These are phyloP conservation scores for Strobilomyces echinocephalus DNA, from an alignment of 768 basidiomycete species.

Conservation along the genomic window DNA sequence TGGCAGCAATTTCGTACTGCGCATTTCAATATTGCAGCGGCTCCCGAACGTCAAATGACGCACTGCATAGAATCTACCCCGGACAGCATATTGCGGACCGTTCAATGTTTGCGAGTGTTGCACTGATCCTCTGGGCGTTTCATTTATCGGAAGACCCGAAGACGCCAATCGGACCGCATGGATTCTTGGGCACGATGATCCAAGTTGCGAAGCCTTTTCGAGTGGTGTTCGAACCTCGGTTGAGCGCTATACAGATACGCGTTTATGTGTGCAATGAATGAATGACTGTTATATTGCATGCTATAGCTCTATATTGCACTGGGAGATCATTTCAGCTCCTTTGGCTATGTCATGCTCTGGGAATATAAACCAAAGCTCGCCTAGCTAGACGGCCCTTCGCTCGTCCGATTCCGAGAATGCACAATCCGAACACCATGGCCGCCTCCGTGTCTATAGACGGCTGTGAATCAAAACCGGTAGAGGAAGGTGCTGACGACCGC, in stretches of 20 bases:
- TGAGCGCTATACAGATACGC: constrained; percentile 1
- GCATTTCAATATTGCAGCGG: neutral
- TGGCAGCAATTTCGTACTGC: neutral
- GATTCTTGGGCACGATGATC: neutral
- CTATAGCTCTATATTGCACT: too few relatives aligned
- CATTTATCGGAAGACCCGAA: constrained; percentile 1
- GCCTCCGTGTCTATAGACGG: too few relatives aligned
- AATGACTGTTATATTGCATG: neutral
- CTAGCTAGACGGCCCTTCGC: too few relatives aligned
- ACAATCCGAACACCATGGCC: too few relatives aligned
- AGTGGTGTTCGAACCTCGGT: neutral
- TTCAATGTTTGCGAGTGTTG: neutral
- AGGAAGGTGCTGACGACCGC: too few relatives aligned
- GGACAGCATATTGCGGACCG: constrained; percentile 3
- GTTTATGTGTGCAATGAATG: neutral
- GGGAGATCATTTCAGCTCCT: too few relatives aligned
- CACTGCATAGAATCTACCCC: neutral
- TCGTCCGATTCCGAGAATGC: too few relatives aligned
- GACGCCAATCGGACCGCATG: neutral
- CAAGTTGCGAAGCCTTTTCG: neutral
- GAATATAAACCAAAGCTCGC: too few relatives aligned
- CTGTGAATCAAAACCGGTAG: too few relatives aligned
- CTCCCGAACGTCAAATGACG: too few relatives aligned
- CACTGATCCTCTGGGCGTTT: constrained; percentile 5
- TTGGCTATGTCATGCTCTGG: too few relatives aligned